Evolutionary conservation across 2,329 filamentous ascomycete genomes (phyloP).

Genomic region (Neonectria faginata): DNA sequence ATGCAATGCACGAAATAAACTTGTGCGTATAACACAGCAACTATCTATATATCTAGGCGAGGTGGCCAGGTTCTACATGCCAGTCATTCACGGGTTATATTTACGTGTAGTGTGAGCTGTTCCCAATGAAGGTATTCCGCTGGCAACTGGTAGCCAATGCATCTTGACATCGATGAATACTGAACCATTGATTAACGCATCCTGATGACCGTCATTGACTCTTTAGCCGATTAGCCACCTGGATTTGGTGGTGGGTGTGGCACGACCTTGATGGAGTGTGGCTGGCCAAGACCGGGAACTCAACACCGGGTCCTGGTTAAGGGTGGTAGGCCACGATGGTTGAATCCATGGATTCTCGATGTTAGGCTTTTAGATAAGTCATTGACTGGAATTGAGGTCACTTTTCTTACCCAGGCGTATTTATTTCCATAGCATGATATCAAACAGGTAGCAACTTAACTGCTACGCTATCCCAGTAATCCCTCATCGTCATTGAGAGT

Average conservation of each 20-base stretch:
- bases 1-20: neutral
- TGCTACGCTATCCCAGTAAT: neutral
- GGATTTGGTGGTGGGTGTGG: neutral
- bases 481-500: neutral
- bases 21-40: too few species aligned
- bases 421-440: neutral
- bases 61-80: neutral
- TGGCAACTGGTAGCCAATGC: neutral
- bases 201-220: neutral
- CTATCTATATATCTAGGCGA: neutral
- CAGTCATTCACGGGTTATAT: neutral
- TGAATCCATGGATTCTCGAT: neutral
- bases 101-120: too few species aligned
- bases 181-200: neutral
- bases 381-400: slow-evolving; percentile 1
- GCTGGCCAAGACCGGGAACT: neutral
- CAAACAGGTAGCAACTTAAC: neutral
- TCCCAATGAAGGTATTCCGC: neutral
- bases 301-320: neutral
- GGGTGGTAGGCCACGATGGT: neutral
- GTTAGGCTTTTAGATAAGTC: neutral
- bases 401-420: neutral
- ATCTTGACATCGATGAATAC: too few species aligned
- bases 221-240: neutral
- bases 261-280: slow-evolving; percentile 12